Base-by-base conservation (phyloP, 495 filamentous ascomycete species). In the Neurospora sp. region DNA sequence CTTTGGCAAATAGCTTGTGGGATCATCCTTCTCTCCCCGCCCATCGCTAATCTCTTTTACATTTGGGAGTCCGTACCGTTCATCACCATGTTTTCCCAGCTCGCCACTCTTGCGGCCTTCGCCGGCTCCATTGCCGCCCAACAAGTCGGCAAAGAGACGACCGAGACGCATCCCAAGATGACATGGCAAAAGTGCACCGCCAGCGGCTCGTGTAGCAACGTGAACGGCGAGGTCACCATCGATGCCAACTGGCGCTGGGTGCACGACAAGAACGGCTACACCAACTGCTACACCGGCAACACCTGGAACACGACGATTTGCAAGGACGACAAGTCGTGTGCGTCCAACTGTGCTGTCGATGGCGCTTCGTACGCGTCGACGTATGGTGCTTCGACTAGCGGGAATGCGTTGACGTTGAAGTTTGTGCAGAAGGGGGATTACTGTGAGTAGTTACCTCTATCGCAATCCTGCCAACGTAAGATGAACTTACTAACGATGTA, bases 141-240 rank as follows among this genome's bases (percentile, higher is more conserved):
- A 79, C 84, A 89, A 77, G 84, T 86, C 75, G 88, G 88, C 77
- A 88, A 79, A n/a, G 40, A 82, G 74, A 82, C 80, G 8, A 74
- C 83, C n/a, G 89, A 91, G 79, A 85, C 82, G 18, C 88, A 90
- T 73, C 88, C 88, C 70, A 82, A 84, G 75, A 76, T 90, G 78
- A 84, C 76, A 76, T 89, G 87, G 88, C 82, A 85, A 75, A 86
- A 85, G 71, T 90, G 87, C 78, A 82, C 82, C 31, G 76, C 79
- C 70, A 74, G 77, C 16, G 88, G 87, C 61, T 85, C 80, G 72
- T 90, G 87, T 79, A 80, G 77, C 38, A 75, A 73, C 45, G 78
- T 81, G 69, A 81, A 81, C 75, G 82, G 77, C 69, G 79, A 83
- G 72, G 78, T 85, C 71, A 83, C 81, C 75, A 81, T 85, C 73